These are phyloP conservation scores for Epichloe coenophiala DNA, from an alignment of 2,329 filamentous ascomycete species.

Conservation along the genomic window DNA sequence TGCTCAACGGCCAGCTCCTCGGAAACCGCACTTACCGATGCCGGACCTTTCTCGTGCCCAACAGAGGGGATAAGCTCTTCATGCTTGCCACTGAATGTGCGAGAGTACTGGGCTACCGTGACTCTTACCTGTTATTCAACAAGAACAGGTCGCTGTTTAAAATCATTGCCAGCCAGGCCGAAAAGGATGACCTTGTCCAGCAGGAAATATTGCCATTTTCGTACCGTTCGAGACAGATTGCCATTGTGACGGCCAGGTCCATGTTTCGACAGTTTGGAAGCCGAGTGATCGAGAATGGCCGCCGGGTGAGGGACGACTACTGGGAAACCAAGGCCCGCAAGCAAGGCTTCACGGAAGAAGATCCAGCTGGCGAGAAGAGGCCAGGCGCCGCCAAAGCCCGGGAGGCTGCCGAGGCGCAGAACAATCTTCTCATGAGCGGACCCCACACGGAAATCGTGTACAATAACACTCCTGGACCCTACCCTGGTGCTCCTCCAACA, in stretches of 20 bases:
- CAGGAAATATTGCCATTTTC: conserved; percentile 96
- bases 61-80: conserved; percentile 85
- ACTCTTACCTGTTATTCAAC: conserved; percentile 98
- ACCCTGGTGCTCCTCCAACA: conserved; percentile 53
- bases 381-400: conserved; percentile 82
- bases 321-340: conserved; percentile 97
- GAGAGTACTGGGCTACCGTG: conserved; percentile 80
- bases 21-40: conserved; percentile 83
- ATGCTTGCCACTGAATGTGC: conserved; percentile 98
- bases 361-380: conserved; percentile 88
- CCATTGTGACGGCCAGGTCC: conserved; percentile 90
- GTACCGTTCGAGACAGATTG: conserved; percentile 95
- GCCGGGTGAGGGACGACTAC: conserved; percentile 91
- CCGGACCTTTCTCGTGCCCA: conserved; percentile 82
- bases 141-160: conserved; percentile 95
- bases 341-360: conserved; percentile 95
- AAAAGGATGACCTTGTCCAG: conserved; percentile 91
- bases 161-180: conserved; percentile 89
- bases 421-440: conserved; percentile 46
- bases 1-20: conserved; percentile 65
- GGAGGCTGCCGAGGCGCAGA: conserved; percentile 63
- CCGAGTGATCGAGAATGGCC: conserved; percentile 77
- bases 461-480: conserved; percentile 55
- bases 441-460: conserved; percentile 82
- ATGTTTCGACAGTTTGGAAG: conserved; percentile 99